Base-by-base conservation (phyloP, 2,329 filamentous ascomycete species). In the Monosporascus sp. region DNA sequence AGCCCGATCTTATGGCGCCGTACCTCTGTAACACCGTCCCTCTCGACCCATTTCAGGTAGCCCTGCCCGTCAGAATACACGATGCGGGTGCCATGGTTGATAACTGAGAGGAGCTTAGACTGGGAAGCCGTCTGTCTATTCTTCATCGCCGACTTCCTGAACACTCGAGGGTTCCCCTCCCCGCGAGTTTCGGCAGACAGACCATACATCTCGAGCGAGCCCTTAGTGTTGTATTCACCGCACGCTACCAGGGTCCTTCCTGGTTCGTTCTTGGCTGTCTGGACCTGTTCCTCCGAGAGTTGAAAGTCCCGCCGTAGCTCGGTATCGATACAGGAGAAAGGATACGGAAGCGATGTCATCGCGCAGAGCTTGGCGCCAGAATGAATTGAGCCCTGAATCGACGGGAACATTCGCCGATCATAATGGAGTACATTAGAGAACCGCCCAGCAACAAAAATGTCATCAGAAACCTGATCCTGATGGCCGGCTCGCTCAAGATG, bases 391-490 rank as follows among this genome's bases (percentile, higher is more conserved):
- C 84, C 86, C 55, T 84, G 81, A 7, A 96, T 80, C 17, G 82
- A 82, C 0, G 91, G 90, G 64, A 97, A 95, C 69, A 83, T 90
- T 45, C 93, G 86, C 3, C 91, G 83, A 66, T 97, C 91, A 71
- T 96, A 97, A 66, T 91, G 87, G 3, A 97, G 76, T 53, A 97
- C 90, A 63, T 85, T 92, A 5, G 91, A 88, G 67, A 97, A 97
- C 17, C 93, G 84, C 0, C 93, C 93, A 5, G 88, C 90, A 37
- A 97, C 84, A 73, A 92, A 93, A 41, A 97, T 94, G 31, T 94
- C 88, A 55, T 87, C 81, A 49, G 90, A 88, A 19, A 85, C 76
- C 57, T 82, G 77, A 48, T 74, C 73, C 9, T 69, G 69, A 8
- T 74, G 70, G 0, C 78, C 80, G 1, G 82, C 73, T 8, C 74